phyloP scores from a whole-genome alignment of 2,329 filamentous ascomycete genomes.

The Stagonosporopsis vannaccii region DNA sequence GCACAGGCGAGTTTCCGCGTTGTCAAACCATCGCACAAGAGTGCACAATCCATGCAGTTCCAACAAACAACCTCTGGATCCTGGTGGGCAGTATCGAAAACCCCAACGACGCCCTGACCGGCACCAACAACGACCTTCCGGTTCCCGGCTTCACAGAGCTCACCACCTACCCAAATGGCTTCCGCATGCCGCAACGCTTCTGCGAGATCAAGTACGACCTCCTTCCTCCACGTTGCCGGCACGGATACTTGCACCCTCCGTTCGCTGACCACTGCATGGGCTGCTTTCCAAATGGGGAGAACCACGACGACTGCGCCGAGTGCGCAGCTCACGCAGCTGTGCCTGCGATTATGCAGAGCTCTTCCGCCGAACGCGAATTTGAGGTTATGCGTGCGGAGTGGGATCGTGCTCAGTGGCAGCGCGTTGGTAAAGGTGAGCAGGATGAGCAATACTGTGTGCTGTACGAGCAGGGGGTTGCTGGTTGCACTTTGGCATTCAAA shows the following conservation, averaged over 20 bases:
- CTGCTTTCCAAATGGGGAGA: conserved; percentile 1
- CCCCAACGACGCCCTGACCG: not conserved
- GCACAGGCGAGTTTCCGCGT: not conserved
- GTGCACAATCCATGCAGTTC: not conserved
- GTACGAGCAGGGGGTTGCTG: not conserved
- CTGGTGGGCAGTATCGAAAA: not conserved
- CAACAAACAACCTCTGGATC: not conserved
- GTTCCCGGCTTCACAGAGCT: not conserved
- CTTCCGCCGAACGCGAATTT: not conserved
- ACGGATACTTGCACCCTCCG: not conserved
- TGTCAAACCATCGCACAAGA: not conserved
- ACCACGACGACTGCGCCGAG: not conserved
- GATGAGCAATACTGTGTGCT: not conserved
- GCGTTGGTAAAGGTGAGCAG: not conserved
- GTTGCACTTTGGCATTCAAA: not conserved
- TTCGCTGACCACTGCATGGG: not conserved
- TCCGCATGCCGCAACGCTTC: not conserved
- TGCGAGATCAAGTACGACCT: not conserved
- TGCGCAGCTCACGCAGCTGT: not conserved
- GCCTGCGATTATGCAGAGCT: not conserved
- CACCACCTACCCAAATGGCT: not conserved
- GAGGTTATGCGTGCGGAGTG: not conserved
- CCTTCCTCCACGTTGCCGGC: not conserved
- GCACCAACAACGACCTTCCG: not conserved
- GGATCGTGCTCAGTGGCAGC: not conserved